Evolutionary conservation across 805 yeast species (phyloP), one percentile per base, ranked within the genome.

Genomic region (Nakazawaea peltata): DNA sequence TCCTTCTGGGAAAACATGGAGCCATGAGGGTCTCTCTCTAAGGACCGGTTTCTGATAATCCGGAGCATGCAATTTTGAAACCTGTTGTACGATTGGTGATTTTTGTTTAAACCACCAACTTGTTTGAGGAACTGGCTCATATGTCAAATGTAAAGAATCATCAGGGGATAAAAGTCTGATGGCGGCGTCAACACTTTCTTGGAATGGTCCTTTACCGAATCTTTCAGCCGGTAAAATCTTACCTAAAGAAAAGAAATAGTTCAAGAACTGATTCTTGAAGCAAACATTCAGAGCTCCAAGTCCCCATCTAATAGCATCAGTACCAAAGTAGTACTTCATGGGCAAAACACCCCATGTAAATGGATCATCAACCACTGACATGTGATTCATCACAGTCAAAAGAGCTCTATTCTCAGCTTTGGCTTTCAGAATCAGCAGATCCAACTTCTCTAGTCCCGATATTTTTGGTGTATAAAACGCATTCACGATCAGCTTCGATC

Each of bases 1-100:
- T 0, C 94, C 95, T 55, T 90, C 98, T 0, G 98, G 98, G 56
- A 85, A 90, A 4, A 87, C 75, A 53, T 90, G 97, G 40, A 92
- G 74, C 97, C 97, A 90, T 0, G 85, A 75, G 1, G 92, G 80
- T 40, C 71, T 74, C 12, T 67, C 56, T 37, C 88, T 61, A 19
- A 73, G 59, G 23, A 81, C 63, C 2, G 90, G 90, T 2, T 73
- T 61, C 1, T 65, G 33, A 42, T 69, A 69, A 4, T 49, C 48
- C 24, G 49, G 44, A 17, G 44, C 57, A 62, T 47, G 44, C 33
- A 53, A 33, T 30, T 44, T 43, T 19, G 41, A 41, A 29, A 46
- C 34, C 3, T 19, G 28, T 16, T 32, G 45, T 40, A 21, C 34
- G 24, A 17, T 14, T 23, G 42, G 33, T 13, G 24, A 28, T 17